phyloP scores from a whole-genome alignment of 305 asterid genomes.

The Fraxinus angustifolia region DNA sequence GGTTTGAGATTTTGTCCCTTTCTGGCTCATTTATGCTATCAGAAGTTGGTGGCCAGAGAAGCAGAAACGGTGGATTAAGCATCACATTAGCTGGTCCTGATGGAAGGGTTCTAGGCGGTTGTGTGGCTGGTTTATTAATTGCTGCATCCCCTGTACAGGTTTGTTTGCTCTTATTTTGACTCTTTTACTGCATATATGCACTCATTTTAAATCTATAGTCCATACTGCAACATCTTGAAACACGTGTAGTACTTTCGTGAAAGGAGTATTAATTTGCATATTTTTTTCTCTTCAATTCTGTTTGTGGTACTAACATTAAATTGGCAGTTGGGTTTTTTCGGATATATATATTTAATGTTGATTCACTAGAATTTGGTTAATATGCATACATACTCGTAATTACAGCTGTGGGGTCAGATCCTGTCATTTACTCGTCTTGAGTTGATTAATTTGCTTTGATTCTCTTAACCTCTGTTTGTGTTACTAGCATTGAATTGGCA shows the following conservation, averaged over 20 bases:
- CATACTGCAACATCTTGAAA: neutral
- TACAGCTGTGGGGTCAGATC: neutral
- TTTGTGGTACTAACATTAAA: too few relatives aligned
- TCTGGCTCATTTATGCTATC: conserved; percentile 56
- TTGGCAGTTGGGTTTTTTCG: neutral
- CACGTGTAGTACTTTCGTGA: neutral
- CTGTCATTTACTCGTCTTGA: neutral
- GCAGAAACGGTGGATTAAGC: conserved; percentile 60
- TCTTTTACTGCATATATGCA: neutral
- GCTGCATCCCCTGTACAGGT: conserved; percentile 68
- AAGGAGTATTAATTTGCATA: neutral
- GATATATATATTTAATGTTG: neutral
- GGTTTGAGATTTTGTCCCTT: conserved; percentile 50
- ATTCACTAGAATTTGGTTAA: neutral
- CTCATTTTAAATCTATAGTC: neutral
- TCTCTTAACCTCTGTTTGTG: neutral
- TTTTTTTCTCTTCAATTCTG: too few relatives aligned
- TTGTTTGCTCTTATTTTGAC: conserved; percentile 11
- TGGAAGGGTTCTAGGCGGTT: conserved; percentile 59
- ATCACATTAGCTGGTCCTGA: conserved; percentile 47
- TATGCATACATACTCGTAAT: neutral
- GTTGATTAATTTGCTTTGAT: neutral
- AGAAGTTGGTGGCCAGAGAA: conserved; percentile 48
- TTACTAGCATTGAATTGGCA: neutral
- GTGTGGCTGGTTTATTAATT: conserved; percentile 56